Evolutionary conservation across 495 filamentous ascomycete species (phyloP).

Genomic region (Durotheca rogersii): DNA sequence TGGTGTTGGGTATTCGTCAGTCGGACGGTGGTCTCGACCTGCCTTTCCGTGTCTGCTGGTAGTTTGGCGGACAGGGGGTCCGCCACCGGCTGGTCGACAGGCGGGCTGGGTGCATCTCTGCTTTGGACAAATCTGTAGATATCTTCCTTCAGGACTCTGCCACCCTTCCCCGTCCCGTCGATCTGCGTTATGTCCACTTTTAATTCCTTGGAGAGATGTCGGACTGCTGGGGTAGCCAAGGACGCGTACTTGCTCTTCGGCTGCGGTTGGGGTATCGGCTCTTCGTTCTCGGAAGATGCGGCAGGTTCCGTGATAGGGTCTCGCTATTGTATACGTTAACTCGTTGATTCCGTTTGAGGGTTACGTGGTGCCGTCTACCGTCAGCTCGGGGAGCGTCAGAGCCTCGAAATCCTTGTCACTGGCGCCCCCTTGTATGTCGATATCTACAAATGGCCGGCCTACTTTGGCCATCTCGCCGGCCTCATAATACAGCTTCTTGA

Average conservation of each 20-base stretch:
- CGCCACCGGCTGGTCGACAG: slow-evolving; percentile 23
- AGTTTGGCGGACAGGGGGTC: slow-evolving; percentile 31
- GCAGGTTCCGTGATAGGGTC: slow-evolving; percentile 9
- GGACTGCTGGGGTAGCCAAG: slow-evolving; percentile 89
- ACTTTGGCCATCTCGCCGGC: slow-evolving; percentile 95
- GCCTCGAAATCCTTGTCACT: slow-evolving; percentile 49
- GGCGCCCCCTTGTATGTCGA: slow-evolving; percentile 63
- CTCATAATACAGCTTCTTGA: slow-evolving; percentile 95
- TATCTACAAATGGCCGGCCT: slow-evolving; percentile 79
- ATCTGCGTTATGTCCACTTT: slow-evolving; percentile 75
- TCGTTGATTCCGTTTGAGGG: slow-evolving; percentile 27
- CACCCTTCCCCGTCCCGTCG: slow-evolving; percentile 85
- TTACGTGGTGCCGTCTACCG: slow-evolving; percentile 16
- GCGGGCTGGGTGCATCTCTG: slow-evolving; percentile 35
- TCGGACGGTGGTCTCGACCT: slow-evolving; percentile 64
- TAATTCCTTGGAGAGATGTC: slow-evolving; percentile 77
- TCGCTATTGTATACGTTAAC: slow-evolving; percentile 14
- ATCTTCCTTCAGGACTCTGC: slow-evolving; percentile 90
- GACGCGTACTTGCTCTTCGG: slow-evolving; percentile 58
- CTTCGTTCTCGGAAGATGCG: slow-evolving; percentile 1
- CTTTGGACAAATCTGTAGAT: slow-evolving; percentile 67
- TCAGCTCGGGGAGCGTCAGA: slow-evolving; percentile 40
- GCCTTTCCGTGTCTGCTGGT: slow-evolving; percentile 37
- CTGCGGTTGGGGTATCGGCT: slow-evolving; percentile 9
- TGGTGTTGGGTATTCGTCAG: slow-evolving; percentile 78